phyloP scores from a whole-genome alignment of 2,329 filamentous ascomycete species.

The Pezicula radicicola region DNA sequence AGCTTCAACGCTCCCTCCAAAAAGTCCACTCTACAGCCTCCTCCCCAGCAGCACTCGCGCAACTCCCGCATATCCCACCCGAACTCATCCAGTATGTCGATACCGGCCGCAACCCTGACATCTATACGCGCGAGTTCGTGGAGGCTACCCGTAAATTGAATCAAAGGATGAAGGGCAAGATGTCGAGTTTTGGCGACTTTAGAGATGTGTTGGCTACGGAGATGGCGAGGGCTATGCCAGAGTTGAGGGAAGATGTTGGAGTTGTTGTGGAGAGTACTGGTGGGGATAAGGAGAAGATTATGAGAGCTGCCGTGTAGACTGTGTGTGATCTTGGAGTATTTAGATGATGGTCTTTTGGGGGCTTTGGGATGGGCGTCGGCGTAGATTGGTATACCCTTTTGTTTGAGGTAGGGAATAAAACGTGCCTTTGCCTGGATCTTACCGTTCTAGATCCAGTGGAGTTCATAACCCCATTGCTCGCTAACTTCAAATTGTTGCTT shows the following conservation, averaged over 20 bases:
- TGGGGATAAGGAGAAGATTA: slow-evolving; percentile 8
- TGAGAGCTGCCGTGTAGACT: not conserved
- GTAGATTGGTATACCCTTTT: not conserved
- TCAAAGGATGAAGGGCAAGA: slow-evolving; percentile 65
- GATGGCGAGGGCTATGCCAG: slow-evolving; percentile 27
- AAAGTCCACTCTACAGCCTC: slow-evolving; percentile 38
- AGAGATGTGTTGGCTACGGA: slow-evolving; percentile 55
- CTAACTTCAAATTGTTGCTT: no score
- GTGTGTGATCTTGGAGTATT: not conserved
- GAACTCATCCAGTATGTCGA: slow-evolving; percentile 69
- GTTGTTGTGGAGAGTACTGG: slow-evolving; percentile 23
- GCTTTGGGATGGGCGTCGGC: not conserved
- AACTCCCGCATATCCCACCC: slow-evolving; percentile 53
- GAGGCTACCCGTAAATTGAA: slow-evolving; percentile 65
- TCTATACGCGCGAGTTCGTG: slow-evolving; percentile 72
- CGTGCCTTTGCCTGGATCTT: no score
- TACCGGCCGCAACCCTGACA: slow-evolving; percentile 69
- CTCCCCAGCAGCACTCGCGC: slow-evolving; percentile 23
- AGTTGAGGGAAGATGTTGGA: slow-evolving; percentile 26
- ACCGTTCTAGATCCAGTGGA: no score
- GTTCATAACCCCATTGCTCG: no score
- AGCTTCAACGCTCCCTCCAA: slow-evolving; percentile 38
- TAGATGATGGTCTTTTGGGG: no score
- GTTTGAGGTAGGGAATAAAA: not conserved
- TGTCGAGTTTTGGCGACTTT: slow-evolving; percentile 57